A percentile compares a stretch with the other conserved stretches of the same genome.
Evolutionary conservation across 2,329 filamentous ascomycete species (phyloP).

Genomic region (Diplodia mutila): DNA sequence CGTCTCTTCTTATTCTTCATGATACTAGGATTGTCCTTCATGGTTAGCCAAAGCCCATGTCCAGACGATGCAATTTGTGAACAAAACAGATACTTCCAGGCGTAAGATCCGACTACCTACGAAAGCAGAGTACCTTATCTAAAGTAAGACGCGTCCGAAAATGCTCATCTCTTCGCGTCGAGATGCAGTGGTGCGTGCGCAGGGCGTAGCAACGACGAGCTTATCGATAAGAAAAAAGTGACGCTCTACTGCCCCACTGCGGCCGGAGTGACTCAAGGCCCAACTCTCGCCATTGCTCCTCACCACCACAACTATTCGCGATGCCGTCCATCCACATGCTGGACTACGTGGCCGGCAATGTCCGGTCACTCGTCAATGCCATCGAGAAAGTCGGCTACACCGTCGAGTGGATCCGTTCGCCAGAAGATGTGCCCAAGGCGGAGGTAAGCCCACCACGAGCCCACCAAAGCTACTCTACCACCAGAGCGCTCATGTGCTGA

Average conservation of each 20-base stretch:
- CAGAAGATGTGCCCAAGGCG: conserved; percentile 80
- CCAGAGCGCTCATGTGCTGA: conserved; percentile 40
- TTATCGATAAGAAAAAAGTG: conserved; percentile 25
- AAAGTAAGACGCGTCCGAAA: background rate
- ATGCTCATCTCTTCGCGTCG: too few relatives aligned
- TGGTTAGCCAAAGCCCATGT: too few relatives aligned
- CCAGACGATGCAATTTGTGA: too few relatives aligned
- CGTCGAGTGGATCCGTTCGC: conserved; percentile 87
- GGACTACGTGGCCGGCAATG: conserved; percentile 94
- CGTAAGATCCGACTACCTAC: too few relatives aligned
- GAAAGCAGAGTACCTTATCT: background rate
- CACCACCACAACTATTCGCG: background rate
- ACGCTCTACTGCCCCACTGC: conserved; percentile 4
- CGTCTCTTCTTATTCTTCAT: too few relatives aligned
- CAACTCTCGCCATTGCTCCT: background rate
- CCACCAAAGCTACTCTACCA: conserved; percentile 10
- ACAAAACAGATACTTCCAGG: too few relatives aligned
- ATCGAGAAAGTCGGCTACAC: conserved; percentile 94
- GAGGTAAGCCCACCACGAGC: conserved; percentile 69
- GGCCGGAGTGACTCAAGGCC: background rate
- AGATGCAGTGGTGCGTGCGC: too few relatives aligned
- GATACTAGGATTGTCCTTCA: too few relatives aligned
- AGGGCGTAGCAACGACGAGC: background rate
- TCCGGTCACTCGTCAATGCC: conserved; percentile 93
- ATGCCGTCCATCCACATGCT: conserved; percentile 81